These are phyloP conservation scores for Acacia pycnantha DNA, from an alignment of 331 rosid genomes.

Conservation along the genomic window DNA sequence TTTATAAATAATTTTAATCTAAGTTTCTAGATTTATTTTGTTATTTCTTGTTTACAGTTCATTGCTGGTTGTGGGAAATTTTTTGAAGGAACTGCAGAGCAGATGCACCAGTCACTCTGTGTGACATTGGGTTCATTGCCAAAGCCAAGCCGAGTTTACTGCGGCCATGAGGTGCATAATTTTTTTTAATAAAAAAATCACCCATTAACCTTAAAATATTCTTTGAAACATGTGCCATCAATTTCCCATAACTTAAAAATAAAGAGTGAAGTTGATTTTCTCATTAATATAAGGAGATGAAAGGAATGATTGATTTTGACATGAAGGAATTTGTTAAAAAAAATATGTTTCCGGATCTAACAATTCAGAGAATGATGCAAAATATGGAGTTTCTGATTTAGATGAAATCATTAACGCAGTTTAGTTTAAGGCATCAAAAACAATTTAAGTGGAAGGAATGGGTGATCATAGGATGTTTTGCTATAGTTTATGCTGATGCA, in stretches of 20 bases:
- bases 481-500: neutral
- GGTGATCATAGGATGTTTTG: neutral
- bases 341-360: neutral
- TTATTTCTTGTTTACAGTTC: slow-evolving; percentile 49
- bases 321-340: neutral
- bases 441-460: neutral
- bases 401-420: too few relatives aligned
- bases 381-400: slow-evolving; percentile 3
- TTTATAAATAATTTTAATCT: neutral
- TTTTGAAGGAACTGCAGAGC: slow-evolving; percentile 96
- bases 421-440: too few relatives aligned
- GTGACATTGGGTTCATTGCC: slow-evolving; percentile 81
- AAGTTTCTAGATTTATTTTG: slow-evolving; percentile 22
- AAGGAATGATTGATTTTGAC: neutral
- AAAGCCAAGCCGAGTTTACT: slow-evolving; percentile 73
- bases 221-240: neutral
- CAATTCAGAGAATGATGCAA: neutral
- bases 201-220: neutral
- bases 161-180: slow-evolving; percentile 90
- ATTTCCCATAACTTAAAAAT: neutral
- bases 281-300: neutral
- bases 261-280: neutral
- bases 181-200: neutral
- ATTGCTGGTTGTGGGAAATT: slow-evolving; percentile 90
- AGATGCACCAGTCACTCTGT: slow-evolving; percentile 89